Conservation (phyloP, 2,329 filamentous ascomycete species). For the Apiospora marii region DNA sequence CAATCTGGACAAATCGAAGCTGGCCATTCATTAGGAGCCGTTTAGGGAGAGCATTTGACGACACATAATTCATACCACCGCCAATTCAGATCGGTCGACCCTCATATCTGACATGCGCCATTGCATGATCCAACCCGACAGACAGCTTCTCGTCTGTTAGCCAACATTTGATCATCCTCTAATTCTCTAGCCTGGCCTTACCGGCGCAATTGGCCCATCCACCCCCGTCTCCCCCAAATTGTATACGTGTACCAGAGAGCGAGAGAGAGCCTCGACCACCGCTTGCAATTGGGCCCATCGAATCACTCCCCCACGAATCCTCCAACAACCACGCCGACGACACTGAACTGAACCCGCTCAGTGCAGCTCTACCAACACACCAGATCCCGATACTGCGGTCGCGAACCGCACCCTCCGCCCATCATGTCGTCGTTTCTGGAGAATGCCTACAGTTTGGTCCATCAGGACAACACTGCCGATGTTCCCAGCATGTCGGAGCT, state of each 20-base stretch:
- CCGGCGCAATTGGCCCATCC: slow-evolving; percentile 20
- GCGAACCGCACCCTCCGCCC: slow-evolving; percentile 21
- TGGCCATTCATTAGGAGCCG: slow-evolving; percentile 12
- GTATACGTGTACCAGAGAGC: slow-evolving; percentile 3
- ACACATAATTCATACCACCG: slow-evolving; percentile 20
- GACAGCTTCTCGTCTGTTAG: slow-evolving; percentile 7
- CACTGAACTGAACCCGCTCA: slow-evolving; percentile 7
- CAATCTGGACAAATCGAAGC: slow-evolving; percentile 17
- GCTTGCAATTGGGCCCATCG: slow-evolving; percentile 17
- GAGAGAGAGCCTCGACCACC: not conserved
- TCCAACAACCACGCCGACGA: slow-evolving; percentile 10
- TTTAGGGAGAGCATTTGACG: slow-evolving; percentile 12
- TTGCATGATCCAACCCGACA: not conserved
- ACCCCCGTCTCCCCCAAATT: slow-evolving; percentile 9
- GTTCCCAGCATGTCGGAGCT: slow-evolving; percentile 90
- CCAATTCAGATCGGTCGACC: slow-evolving; percentile 18
- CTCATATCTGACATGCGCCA: slow-evolving; percentile 14
- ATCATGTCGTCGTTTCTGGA: slow-evolving; percentile 94
- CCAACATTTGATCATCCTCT: not conserved
- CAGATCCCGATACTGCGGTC: slow-evolving; percentile 9
- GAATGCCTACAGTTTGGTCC: slow-evolving; percentile 94
- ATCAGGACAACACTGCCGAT: slow-evolving; percentile 96
- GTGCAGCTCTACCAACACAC: slow-evolving; percentile 14
- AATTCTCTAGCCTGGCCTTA: slow-evolving; percentile 5
- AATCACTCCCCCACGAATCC: slow-evolving; percentile 19